Evolutionary conservation across 345 rosid species (phyloP).

Genomic region (Citrus unshiu): DNA sequence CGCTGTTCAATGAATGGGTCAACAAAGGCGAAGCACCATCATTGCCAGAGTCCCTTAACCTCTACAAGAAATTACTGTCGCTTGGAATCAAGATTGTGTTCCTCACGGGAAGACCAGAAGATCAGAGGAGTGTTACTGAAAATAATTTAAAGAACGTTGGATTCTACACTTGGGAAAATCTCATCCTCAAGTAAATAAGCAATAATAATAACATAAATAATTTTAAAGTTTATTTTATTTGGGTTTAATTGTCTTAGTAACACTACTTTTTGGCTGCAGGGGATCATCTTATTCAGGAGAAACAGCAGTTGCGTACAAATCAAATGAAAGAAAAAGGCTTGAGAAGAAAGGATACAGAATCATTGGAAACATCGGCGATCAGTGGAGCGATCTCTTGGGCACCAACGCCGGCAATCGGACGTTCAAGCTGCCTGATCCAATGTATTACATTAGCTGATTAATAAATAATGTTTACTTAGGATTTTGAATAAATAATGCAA

Average conservation of each 20-base stretch:
- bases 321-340: conserved; percentile 24
- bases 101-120: conserved; percentile 39
- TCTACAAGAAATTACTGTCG: conserved; percentile 25
- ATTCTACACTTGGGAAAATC: conserved; percentile 39
- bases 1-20: conserved; percentile 31
- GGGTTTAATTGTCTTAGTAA: no score
- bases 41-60: conserved; percentile 31
- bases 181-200: conserved; percentile 40
- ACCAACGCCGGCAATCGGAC: conserved; percentile 25
- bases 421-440: conserved; percentile 49
- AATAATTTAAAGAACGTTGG: conserved; percentile 34
- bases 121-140: conserved; percentile 17
- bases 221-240: not conserved
- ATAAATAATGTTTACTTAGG: not conserved
- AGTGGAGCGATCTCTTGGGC: conserved; percentile 44
- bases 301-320: conserved; percentile 31
- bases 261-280: conserved; percentile 13
- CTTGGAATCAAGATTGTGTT: conserved; percentile 37
- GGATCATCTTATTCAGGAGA: conserved; percentile 19
- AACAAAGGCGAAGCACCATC: conserved; percentile 32
- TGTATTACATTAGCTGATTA: conserved; percentile 32
- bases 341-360: conserved; percentile 36
- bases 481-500: not conserved
- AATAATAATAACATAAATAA: not conserved
- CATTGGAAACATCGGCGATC: conserved; percentile 46